A percentile compares a stretch with the other conserved stretches of the same genome.
Evolutionary conservation across 768 basidiomycete genomes (phyloP).

Genomic region (Hericium erinaceus): DNA sequence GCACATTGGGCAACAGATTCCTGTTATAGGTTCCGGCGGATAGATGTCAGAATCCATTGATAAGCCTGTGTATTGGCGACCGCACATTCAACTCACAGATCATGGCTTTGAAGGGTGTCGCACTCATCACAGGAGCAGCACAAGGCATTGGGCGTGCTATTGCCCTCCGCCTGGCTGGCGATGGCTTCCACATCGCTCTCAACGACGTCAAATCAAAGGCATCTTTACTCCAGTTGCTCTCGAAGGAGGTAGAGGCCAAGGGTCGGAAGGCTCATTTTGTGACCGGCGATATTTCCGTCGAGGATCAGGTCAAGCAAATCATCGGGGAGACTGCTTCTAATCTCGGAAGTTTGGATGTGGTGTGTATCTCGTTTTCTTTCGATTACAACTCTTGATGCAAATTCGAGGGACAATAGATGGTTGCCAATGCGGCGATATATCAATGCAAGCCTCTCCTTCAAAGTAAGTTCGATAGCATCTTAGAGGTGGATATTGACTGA

Average conservation of each 20-base stretch:
- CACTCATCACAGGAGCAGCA: constrained; percentile 35
- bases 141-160: constrained; percentile 43
- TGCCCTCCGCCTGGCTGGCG: constrained; percentile 35
- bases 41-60: too few relatives aligned
- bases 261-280: not conserved
- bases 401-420: not conserved
- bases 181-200: constrained; percentile 38
- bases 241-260: not conserved
- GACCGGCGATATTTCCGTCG: not conserved
- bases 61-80: too few relatives aligned
- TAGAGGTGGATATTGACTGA: not conserved
- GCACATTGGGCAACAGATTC: too few relatives aligned
- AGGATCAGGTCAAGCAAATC: not conserved
- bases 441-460: not conserved
- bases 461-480: not conserved
- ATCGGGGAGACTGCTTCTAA: not conserved
- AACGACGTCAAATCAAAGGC: constrained; percentile 25
- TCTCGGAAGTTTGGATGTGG: not conserved
- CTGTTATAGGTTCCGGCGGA: too few relatives aligned
- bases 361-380: not conserved
- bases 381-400: not conserved
- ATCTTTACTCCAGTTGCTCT: not conserved
- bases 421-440: not conserved
- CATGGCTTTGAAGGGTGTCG: constrained; percentile 15
- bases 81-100: too few relatives aligned